These are phyloP conservation scores for Corymbia citriodora DNA, from an alignment of 441 rosid species.

Conservation along the genomic window DNA sequence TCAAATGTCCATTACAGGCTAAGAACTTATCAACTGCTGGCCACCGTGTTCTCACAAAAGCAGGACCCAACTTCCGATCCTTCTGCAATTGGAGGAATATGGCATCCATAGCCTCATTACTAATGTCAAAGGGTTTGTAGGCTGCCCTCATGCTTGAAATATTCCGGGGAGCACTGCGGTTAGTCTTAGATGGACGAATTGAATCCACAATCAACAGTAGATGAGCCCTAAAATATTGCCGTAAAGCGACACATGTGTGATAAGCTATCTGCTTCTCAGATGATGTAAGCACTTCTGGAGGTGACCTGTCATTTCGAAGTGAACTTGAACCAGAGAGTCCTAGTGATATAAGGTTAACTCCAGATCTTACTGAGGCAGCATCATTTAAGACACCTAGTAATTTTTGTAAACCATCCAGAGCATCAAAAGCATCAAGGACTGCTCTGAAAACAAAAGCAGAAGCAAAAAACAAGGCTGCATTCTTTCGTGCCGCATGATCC, in stretches of 20 bases:
- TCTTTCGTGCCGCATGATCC: conserved; percentile 93
- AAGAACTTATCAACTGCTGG: conserved; percentile 81
- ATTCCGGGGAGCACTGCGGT: conserved; percentile 66
- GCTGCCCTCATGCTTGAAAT: conserved; percentile 81
- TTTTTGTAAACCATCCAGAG: conserved; percentile 85
- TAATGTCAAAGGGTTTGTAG: conserved; percentile 90
- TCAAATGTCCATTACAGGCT: conserved; percentile 77
- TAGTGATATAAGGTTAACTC: conserved; percentile 56
- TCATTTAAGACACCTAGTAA: conserved; percentile 68
- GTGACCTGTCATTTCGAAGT: conserved; percentile 72
- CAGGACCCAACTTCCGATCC: conserved; percentile 92
- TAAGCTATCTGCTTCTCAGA: conserved; percentile 96
- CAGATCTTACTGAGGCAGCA: conserved; percentile 94
- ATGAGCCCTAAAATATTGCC: conserved; percentile 98
- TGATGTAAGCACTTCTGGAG: conserved; percentile 79
- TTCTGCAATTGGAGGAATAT: conserved; percentile 86
- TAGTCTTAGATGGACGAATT: conserved; percentile 81
- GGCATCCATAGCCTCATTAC: conserved; percentile 97
- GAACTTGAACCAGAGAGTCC: conserved; percentile 39
- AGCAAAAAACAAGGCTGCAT: conserved; percentile 90
- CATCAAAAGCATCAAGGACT: conserved; percentile 94
- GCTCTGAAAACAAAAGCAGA: conserved; percentile 97
- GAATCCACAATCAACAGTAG: conserved; percentile 87
- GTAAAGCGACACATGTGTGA: conserved; percentile 89
- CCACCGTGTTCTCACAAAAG: conserved; percentile 87